Evolutionary conservation across 1,284 basidiomycete genomes (phyloP).

Genomic region (Ceratobasidium sp.): DNA sequence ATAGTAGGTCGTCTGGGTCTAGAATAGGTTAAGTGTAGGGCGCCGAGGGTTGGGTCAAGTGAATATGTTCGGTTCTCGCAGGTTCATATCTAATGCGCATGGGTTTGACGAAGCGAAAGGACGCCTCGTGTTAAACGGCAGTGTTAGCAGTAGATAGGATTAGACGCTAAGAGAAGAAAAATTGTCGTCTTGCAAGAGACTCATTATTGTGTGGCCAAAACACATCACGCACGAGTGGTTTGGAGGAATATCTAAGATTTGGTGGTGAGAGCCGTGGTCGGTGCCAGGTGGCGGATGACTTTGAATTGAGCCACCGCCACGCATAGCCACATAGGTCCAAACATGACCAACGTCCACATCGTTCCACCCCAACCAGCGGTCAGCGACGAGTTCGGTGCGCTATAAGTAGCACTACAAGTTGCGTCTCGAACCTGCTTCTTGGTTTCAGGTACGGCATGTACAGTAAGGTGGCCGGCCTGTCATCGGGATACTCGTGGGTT

Average conservation of each 20-base stretch:
- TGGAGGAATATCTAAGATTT: neutral
- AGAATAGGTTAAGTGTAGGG: constrained; percentile 11
- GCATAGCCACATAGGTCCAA: neutral
- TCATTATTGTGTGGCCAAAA: no score
- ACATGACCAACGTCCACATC: neutral
- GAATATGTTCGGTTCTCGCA: neutral
- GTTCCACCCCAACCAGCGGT: neutral
- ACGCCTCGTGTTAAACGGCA: neutral
- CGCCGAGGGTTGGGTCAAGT: constrained; percentile 1
- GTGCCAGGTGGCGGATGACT: no score
- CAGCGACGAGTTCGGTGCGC: no score
- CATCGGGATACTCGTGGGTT: no score
- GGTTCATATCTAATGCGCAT: neutral
- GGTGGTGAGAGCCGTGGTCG: neutral
- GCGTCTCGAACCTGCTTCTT: no score
- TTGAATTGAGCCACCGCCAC: no score
- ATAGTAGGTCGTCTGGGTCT: neutral
- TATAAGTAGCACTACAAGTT: no score
- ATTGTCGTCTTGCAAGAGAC: neutral
- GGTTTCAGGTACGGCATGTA: no score
- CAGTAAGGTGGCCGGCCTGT: no score
- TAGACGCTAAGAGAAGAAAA: neutral
- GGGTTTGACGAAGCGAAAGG: neutral
- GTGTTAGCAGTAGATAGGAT: neutral
- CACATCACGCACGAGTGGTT: neutral